Evolutionary conservation across 177 flowering plant genomes (phyloP), one percentile per base, ranked within the genome.

Genomic region (Tripterygium wilfordii): DNA sequence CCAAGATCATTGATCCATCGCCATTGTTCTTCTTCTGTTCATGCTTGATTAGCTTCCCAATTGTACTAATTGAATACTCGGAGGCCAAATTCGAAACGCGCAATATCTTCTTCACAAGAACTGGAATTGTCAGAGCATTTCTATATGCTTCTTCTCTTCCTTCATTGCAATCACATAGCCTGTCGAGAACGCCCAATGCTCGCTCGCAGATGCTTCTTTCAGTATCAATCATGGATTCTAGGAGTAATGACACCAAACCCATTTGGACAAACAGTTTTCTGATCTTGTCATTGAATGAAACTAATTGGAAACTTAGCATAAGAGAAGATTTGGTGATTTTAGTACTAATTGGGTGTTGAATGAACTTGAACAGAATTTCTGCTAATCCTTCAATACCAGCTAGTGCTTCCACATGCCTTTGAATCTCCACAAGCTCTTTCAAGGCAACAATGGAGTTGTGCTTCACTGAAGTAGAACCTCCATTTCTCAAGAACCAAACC

Each of bases 41-140:
- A 36, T 45, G 49, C 69, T 70, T 71, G 61, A 76, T 52, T 2
- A 86, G 66, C 69, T 52, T 58, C 62, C 51, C 53, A 3, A 66
- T 41, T 0, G 35, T 31, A 19, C 63, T 60, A 13, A 64, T 60
- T 15, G 73, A 51, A 24, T 8, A 60, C 21, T 51, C 55, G 20
- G 66, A 51, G 8, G 65, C 63, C 56, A 53, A 0, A 0, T 14
- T 56, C 2, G 73, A 60, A 0, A 64, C 66, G 31, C 73, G 20
- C 32, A 64, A 15, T 0, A 68, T 26, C 35, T 63, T 64, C 66
- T 64, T 68, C 55, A 68, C 69, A 45, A 68, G 26, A 2, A 68
- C 45, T 1, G 73, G 73, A 8, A 56, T 12, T 0, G 55, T 53
- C 29, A 68, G 28, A 2, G 48, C 63, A 36, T 68, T 44, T 0